Conservation (phyloP, 768 basidiomycete species). For the Suillus spraguei region DNA sequence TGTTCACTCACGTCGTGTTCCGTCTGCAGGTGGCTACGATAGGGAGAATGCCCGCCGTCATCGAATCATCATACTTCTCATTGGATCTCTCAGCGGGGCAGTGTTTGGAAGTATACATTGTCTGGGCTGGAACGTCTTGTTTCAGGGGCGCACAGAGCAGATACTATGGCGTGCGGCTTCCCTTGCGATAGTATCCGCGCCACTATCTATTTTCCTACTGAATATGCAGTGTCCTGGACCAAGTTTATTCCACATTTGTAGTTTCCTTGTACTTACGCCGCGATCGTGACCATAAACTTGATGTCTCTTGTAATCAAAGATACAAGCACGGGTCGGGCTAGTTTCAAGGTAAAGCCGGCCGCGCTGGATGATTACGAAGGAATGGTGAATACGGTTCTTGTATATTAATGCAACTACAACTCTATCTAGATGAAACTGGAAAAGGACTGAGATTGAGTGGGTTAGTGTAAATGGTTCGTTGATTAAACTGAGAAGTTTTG, state of each 20-base stretch:
- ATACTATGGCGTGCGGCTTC: constrained; percentile 27
- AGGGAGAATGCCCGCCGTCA: fast-evolving
- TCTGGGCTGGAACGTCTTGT: constrained; percentile 24
- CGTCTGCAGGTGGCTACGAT: neutral
- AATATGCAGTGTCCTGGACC: constrained; percentile 19
- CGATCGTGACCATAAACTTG: neutral
- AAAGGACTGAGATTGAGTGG: no score
- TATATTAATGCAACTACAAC: neutral
- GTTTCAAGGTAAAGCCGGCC: neutral
- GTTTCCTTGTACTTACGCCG: neutral
- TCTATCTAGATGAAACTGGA: neutral
- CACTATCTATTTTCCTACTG: neutral
- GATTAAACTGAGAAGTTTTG: no score
- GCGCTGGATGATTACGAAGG: neutral
- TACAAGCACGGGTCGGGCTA: neutral
- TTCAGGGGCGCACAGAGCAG: constrained; percentile 20
- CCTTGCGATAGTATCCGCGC: constrained; percentile 13
- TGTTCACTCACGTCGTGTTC: neutral
- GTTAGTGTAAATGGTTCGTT: no score
- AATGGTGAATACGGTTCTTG: neutral
- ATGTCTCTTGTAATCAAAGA: neutral
- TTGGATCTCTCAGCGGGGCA: constrained; percentile 11
- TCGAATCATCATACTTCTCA: neutral
- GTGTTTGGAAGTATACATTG: constrained; percentile 33
- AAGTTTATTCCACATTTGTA: constrained; percentile 15